These are phyloP conservation scores for Trichoderma simmonsii DNA, from an alignment of 2,329 filamentous ascomycete genomes.

Conservation along the genomic window DNA sequence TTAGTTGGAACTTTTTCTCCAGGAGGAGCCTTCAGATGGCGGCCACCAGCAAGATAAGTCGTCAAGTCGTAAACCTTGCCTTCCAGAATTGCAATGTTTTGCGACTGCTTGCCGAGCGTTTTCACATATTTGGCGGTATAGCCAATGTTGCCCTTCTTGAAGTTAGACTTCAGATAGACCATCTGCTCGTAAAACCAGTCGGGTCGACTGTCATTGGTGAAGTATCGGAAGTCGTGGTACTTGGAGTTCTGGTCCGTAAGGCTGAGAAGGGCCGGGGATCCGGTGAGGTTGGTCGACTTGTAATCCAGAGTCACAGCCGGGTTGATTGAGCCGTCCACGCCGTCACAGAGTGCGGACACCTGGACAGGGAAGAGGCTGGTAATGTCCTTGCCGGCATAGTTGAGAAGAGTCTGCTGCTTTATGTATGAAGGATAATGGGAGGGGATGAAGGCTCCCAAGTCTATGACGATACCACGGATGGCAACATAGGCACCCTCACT, in stretches of 20 bases:
- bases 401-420: slow-evolving; percentile 60
- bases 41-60: slow-evolving; percentile 73
- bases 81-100: slow-evolving; percentile 75
- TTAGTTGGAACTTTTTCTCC: slow-evolving; percentile 48
- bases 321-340: slow-evolving; percentile 62
- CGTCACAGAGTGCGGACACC: slow-evolving; percentile 86
- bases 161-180: slow-evolving; percentile 70
- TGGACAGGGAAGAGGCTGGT: slow-evolving; percentile 89
- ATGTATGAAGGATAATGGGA: slow-evolving; percentile 66
- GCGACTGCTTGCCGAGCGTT: slow-evolving; percentile 60
- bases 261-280: slow-evolving; percentile 62
- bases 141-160: slow-evolving; percentile 82
- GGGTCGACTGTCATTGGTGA: slow-evolving; percentile 73
- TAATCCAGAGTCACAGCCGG: slow-evolving; percentile 81
- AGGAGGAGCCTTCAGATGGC: slow-evolving; percentile 55
- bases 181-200: slow-evolving; percentile 95
- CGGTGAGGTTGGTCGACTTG: slow-evolving; percentile 70
- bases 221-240: slow-evolving; percentile 92
- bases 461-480: slow-evolving; percentile 86
- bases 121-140: slow-evolving; percentile 76
- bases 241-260: slow-evolving; percentile 67
- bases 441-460: slow-evolving; percentile 70
- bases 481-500: slow-evolving; percentile 64
- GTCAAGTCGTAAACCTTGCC: slow-evolving; percentile 85
- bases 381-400: slow-evolving; percentile 86